Evolutionary conservation across 1,139 yeast genomes (phyloP).

Genomic region (Candida gigantensis): DNA sequence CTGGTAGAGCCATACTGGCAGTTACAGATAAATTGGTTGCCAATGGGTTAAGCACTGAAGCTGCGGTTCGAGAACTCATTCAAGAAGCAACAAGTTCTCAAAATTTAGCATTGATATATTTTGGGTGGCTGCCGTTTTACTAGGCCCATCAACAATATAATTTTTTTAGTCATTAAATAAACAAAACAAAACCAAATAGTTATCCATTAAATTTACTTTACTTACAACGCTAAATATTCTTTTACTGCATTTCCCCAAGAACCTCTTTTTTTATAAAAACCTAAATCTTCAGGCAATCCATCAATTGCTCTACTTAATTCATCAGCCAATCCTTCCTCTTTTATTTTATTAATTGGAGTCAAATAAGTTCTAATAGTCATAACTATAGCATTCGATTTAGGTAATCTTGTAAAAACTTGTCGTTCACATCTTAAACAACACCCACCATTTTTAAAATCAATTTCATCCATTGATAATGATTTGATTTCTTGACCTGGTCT

Average conservation of each 20-base stretch:
- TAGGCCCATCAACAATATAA: too few species aligned
- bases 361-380: constrained; percentile 46
- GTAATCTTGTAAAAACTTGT: constrained; percentile 42
- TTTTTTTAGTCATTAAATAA: too few species aligned
- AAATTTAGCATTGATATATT: constrained; percentile 73
- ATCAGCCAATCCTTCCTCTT: constrained; percentile 35
- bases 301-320: constrained; percentile 61
- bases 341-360: constrained; percentile 37
- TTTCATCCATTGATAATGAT: constrained; percentile 25
- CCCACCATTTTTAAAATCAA: constrained; percentile 37
- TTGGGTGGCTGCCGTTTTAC: constrained; percentile 78
- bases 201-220: too few species aligned
- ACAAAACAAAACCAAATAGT: too few species aligned
- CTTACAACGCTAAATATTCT: constrained; percentile 42
- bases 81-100: constrained; percentile 70
- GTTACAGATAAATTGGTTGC: constrained; percentile 72
- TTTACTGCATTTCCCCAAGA: constrained; percentile 70
- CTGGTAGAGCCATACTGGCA: constrained; percentile 71
- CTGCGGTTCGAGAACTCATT: constrained; percentile 77
- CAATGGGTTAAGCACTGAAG: constrained; percentile 75
- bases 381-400: constrained; percentile 37
- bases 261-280: constrained; percentile 57
- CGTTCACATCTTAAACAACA: constrained; percentile 44
- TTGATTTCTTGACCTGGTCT: constrained; percentile 30
- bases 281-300: constrained; percentile 57